These are phyloP conservation scores for Aspergillus diversus DNA, from an alignment of 495 filamentous ascomycete species.

Conservation along the genomic window DNA sequence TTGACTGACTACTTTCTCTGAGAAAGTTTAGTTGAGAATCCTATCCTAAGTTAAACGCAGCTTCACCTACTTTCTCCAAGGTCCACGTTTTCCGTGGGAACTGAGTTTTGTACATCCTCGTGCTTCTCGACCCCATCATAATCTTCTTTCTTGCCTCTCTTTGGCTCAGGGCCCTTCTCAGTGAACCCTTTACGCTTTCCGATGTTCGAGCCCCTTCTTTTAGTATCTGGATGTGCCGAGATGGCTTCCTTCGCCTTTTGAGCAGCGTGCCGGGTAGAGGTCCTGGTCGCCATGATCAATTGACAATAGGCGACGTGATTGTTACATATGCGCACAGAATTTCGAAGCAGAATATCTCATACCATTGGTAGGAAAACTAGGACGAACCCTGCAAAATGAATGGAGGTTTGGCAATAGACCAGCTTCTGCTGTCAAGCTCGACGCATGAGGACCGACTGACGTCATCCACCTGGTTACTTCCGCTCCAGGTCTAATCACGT, in stretches of 20 bases:
- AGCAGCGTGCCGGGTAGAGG: constrained; percentile 48
- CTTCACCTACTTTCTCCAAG: constrained; percentile 7
- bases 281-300: constrained; percentile 39
- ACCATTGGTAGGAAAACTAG: neutral
- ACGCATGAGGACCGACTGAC: neutral
- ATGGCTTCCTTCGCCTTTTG: constrained; percentile 53
- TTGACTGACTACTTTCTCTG: neutral
- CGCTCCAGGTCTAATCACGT: neutral
- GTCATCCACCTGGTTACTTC: neutral
- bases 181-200: constrained; percentile 41
- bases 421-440: neutral
- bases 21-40: neutral
- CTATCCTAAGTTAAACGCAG: neutral
- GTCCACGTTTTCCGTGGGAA: constrained; percentile 7
- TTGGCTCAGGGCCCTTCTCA: constrained; percentile 32
- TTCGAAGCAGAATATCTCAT: neutral
- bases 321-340: neutral
- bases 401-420: neutral
- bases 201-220: constrained; percentile 28
- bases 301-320: neutral
- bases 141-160: constrained; percentile 39
- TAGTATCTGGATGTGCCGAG: constrained; percentile 29
- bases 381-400: neutral
- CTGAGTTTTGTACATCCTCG: neutral
- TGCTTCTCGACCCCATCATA: neutral